Evolutionary conservation across 2,329 filamentous ascomycete genomes (phyloP), one percentile per base, ranked within the genome.

Genomic region (Fusarium pseudograminearum): DNA sequence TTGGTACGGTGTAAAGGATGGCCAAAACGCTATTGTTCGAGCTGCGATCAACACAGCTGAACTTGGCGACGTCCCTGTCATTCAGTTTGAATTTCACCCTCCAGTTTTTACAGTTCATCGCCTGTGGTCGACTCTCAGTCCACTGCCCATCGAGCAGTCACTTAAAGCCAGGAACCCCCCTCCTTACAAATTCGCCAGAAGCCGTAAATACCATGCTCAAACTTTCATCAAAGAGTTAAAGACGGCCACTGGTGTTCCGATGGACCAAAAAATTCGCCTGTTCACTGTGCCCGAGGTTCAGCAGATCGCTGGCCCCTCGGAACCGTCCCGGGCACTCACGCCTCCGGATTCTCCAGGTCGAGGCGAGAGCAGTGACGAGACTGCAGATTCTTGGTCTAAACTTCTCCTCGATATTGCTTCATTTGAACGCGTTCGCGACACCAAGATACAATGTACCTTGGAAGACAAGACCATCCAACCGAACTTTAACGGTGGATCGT

Each of bases 81-180:
- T 97, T 47, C 84, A 91, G 73, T 97, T 91, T 78, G 96, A 98
- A 80, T 84, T 93, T 41, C 89, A 94, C 74, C 96, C 94, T 7
- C 93, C 93, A 1, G 85, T 97, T 44, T 93, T 98, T 78, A 93
- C 90, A 2, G 85, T 98, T 64, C 89, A 97, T 76, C 93, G 95
- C 71, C 83, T 98, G 3, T 90, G 90, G 77, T 87, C 87, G 4
- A 82, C 86, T 20, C 80, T 84, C 53, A 89, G 85, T 69, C 86
- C 87, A 3, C 80, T 88, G 24, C 82, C 84, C 8, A 82, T 87
- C 50, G 82, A 88, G 38, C 86, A 90, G 73, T 81, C 85, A 3
- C 80, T 91, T 58, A 89, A 90, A 73, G 87, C 89, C 14, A 86
- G 81, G 57, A 84, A 87, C 38, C 86, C 87, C 18, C 81, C 87